Evolutionary conservation across 441 rosid genomes (phyloP), one percentile per base, ranked within the genome.

Genomic region (Pelargonium exstipulatum): DNA sequence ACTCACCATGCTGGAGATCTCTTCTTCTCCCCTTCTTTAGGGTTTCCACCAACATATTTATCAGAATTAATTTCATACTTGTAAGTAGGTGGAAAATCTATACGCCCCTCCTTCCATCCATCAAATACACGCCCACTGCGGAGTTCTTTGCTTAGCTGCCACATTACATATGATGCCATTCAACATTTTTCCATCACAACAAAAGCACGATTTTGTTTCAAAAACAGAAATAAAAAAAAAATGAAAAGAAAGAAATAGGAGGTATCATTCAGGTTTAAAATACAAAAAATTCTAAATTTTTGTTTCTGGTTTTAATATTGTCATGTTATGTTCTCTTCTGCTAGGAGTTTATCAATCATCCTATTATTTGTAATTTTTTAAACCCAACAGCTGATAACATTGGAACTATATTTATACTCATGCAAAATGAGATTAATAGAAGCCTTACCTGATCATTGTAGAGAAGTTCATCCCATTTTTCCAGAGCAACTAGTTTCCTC

Each of bases 1-100:
- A 66, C 78, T 74, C 78, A 92, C 98, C 99, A 95, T 53, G 99
- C 98, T 0, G 98, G 99, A 64, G 99, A 88, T 87, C 99, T 89
- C 79, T 70, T 87, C 86, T 90, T 92, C 78, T 90, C 96, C 67
- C 91, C 96, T 74, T 92, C 99, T 80, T 67, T 89, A 48, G 82
- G 83, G 70, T 68, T 78, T 75, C 88, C 97, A 12, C 98, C 99
- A 2, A 87, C 86, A 51, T 89, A 92, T 81, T 85, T 81, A 61
- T 87, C 94, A 0, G 94, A 79, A 71, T 92, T 88, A 35, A 87
- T 81, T 82, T 92, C 96, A 12, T 92, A 92, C 55, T 95, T 95
- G 82, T 95, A 95, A 17, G 99, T 92, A 8, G 98, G 99, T 22
- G 98, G 90, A 71, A 95, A 95, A 67, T 83, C 76, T 75, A 92